Percentiles rank a stretch among this genome's conserved stretches.
Evolutionary conservation across 768 basidiomycete genomes (phyloP).

Genomic region (Suillus placidus): DNA sequence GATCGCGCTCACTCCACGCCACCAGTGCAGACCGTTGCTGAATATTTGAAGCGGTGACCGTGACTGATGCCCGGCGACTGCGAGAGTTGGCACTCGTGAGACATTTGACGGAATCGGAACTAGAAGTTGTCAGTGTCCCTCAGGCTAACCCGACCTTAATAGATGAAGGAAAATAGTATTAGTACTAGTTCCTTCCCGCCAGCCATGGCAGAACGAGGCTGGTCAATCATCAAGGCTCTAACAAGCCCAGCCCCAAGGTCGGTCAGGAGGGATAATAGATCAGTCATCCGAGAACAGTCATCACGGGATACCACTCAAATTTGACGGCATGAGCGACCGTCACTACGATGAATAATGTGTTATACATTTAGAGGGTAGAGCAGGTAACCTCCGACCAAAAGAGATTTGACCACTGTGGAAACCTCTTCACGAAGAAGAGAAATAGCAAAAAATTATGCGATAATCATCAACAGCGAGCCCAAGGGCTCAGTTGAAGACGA

Average conservation of each 20-base stretch:
- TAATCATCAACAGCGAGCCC: slow-evolving; percentile 1
- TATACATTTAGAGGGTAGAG: background rate
- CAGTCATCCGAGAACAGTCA: background rate
- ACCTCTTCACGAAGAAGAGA: slow-evolving; percentile 39
- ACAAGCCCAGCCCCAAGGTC: background rate
- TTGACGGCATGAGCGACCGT: background rate
- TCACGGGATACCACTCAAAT: background rate
- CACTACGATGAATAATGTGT: background rate
- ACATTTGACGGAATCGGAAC: background rate
- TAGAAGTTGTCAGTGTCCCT: background rate
- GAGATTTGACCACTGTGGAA: background rate
- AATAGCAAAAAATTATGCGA: slow-evolving; percentile 38
- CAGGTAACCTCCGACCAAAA: background rate
- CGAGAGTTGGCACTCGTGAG: background rate
- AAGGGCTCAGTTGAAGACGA: slow-evolving; percentile 3
- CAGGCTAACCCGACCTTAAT: no score
- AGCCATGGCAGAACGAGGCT: background rate
- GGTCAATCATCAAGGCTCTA: background rate
- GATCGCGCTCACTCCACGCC: background rate
- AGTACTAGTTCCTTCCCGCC: background rate
- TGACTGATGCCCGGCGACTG: background rate
- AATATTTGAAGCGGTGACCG: background rate
- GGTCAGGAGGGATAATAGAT: background rate
- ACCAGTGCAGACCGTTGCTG: background rate
- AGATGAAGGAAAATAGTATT: no score